Evolutionary conservation across 345 rosid genomes (phyloP), one percentile per base, ranked within the genome.

Genomic region (Ailanthus altissimus): DNA sequence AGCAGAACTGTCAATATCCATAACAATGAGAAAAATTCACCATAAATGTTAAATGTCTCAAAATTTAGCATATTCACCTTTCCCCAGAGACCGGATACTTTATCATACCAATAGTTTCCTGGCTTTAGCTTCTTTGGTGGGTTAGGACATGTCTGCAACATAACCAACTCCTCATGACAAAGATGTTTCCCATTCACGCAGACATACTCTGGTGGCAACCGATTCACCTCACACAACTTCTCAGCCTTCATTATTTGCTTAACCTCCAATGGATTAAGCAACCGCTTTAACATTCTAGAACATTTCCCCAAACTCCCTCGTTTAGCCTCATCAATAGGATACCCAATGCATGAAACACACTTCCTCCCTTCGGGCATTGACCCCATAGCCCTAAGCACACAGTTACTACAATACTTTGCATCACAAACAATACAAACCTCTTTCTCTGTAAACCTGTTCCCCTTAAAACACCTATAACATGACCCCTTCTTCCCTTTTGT

Each of bases 361-460:
- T 97, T 97, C 88, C 99, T 90, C 73, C 99, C 99, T 89, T 97
- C 98, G 1, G 99, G 99, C 99, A 97, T 97, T 4, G 99, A 97
- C 20, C 99, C 99, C 99, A 97, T 94, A n/a, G 99, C 97, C 75
- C 98, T 84, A 82, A 97, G 99, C 46, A 97, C 97, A 51, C 98
- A 97, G 76, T 79, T 92, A 65, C 91, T 84, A 71, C 99, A 97
- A 79, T 91, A 97, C 76, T 97, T 94, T 2, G 98, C 93, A 84
- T 94, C 97, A 72, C 98, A 97, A 72, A 97, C 99, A 79, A 92
- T 81, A 84, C 99, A 97, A 36, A 92, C 91, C 87, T 97, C 99
- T 81, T 97, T 94, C 81, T 97, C 99, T 0, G 98, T 94, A 80
- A 97, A 92, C 77, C 97, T 69, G 75, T 72, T 89, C 63, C 99